Evolutionary conservation across 179 eudicot genomes (phyloP), one percentile per base, ranked within the genome.

Genomic region (Carnegiea gigantea): DNA sequence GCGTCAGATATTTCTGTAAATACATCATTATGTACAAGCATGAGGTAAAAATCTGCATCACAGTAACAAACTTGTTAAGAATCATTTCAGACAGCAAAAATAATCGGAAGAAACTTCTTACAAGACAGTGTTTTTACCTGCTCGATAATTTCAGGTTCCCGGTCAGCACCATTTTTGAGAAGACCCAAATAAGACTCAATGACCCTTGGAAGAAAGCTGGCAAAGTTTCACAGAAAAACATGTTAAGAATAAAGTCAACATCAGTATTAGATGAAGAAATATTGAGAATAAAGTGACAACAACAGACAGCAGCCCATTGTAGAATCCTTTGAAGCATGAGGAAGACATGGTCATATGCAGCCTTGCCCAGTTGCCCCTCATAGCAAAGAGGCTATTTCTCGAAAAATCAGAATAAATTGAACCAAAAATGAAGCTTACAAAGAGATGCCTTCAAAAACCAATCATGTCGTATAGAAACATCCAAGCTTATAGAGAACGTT

Each of bases 11-110:
- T 75, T 91, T 93, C 88, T 95, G 97, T 85, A 93, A 82, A 81
- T 93, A 89, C 98, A 97, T 91, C 91, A 91, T 86, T 36, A 95
- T 89, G 77, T 82, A 89, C 17, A 98, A 97, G 93, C 93, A 95
- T 40, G 99, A 97, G 77, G 91, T 91, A 74, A 95, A 95, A 78
- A 97, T 93, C 99, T 97, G 94, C 86, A 88, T 28, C 64, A 75
- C 72, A 82, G 79, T 23, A 76, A 48, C 20, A 53, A 79, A 57
- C 65, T 68, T 14, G 17, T 64, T 82, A 40, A 78, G 73, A 62
- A 26, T 70, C 67, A 70, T 15, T 65, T 65, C 28, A 26, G 9
- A 59, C 57, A 60, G 15, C 68, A 24, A 71, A 36, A 46, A 82
- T 24, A n/a, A 73, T 2, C 3, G 9, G 17, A 54, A 49, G 1